Conservation (phyloP, 2,329 filamentous ascomycete genomes). For the Nannizziopsis barbatae region DNA sequence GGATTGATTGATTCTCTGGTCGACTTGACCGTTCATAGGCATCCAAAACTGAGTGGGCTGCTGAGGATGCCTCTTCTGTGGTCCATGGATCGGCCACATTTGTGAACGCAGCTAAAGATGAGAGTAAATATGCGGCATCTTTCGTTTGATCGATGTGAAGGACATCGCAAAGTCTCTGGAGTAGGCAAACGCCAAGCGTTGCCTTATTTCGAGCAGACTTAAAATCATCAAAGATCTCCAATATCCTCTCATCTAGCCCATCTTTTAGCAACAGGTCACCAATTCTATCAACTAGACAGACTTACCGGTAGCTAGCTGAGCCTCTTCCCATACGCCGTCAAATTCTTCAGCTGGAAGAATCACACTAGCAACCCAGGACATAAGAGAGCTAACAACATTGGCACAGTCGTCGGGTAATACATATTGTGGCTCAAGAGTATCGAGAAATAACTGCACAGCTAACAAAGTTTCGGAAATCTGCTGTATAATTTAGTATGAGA, state of each 20-base stretch:
- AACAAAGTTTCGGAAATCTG: conserved; percentile 28
- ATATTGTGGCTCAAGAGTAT: conserved; percentile 11
- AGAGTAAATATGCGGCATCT: conserved; percentile 21
- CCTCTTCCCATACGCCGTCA: conserved; percentile 21
- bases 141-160: conserved; percentile 18
- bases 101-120: conserved; percentile 26
- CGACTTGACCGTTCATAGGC: conserved; percentile 9
- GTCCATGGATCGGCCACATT: conserved; percentile 28
- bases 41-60: conserved; percentile 17
- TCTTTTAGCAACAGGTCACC: not conserved
- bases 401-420: conserved; percentile 19
- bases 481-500: not conserved
- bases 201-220: conserved; percentile 21
- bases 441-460: conserved; percentile 21
- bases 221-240: conserved; percentile 15
- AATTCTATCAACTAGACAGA: conserved; percentile 5
- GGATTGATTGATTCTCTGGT: conserved; percentile 13
- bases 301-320: conserved; percentile 16
- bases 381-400: conserved; percentile 21
- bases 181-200: conserved; percentile 24
- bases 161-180: conserved; percentile 18
- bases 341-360: conserved; percentile 28
- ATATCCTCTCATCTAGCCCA: conserved; percentile 15
- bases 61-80: conserved; percentile 18
- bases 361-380: conserved; percentile 24